phyloP scores from a whole-genome alignment of 768 basidiomycete species.

The Leccinum broughii region DNA sequence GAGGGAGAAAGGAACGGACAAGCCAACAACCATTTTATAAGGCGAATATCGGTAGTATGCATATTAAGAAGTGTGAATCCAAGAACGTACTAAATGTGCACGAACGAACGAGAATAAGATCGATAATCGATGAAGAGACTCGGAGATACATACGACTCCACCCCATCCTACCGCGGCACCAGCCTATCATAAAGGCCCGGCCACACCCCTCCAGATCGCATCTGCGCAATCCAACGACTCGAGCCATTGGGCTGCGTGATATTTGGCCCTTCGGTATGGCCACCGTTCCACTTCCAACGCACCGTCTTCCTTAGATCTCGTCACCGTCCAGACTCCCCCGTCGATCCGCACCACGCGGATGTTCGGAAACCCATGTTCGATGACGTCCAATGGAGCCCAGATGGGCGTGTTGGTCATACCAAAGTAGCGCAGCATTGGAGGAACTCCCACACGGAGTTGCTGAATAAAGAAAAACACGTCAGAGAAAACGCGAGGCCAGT shows the following conservation, averaged over 20 bases:
- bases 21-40: background rate
- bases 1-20: background rate
- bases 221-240: conserved; percentile 66
- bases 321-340: conserved; percentile 55
- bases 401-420: conserved; percentile 52
- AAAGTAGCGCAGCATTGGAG: conserved; percentile 53
- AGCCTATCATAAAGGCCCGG: background rate
- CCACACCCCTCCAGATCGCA: conserved; percentile 39
- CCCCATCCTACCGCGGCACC: background rate
- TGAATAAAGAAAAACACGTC: conserved; percentile 22
- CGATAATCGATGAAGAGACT: background rate
- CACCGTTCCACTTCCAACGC: conserved; percentile 52
- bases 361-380: conserved; percentile 63
- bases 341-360: conserved; percentile 58
- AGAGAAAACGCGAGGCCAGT: background rate
- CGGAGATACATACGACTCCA: background rate
- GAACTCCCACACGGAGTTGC: conserved; percentile 63
- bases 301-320: conserved; percentile 29
- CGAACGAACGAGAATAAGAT: background rate
- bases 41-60: background rate
- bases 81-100: background rate
- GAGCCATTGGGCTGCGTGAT: conserved; percentile 60
- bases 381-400: conserved; percentile 40
- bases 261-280: conserved; percentile 51
- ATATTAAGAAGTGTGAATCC: background rate